Base-by-base conservation (phyloP, 2,329 filamentous ascomycete genomes). In the Diaporthe velutina region DNA sequence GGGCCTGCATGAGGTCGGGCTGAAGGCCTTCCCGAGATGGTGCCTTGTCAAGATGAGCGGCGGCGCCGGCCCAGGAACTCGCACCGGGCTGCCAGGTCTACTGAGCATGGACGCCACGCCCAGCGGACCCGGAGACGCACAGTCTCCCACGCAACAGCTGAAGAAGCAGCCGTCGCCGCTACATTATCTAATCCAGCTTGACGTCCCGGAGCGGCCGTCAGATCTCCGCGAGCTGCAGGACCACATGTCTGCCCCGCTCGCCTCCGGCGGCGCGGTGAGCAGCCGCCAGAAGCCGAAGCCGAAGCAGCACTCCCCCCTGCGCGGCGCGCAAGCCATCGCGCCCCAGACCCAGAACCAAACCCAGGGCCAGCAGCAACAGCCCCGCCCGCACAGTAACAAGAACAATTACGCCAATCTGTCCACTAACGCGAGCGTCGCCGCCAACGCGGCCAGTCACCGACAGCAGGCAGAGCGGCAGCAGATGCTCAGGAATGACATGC, bases 11-110 rank as follows among this genome's bases (percentile, higher is more conserved):
- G 81, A 83, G 71, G 83, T 88, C 30, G 87, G 87, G 0, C 82
- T 90, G 13, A 67, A 52, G 12, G 80, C 82, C 74, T 81, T 83
- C 67, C 88, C 88, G 1, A 75, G 75, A 1, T 90, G 88, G 88
- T 89, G 81, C 79, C 73, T 74, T 13, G 70, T 75, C 35, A 55
- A 72, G 55, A 52, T 76, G 64, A 48, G 40, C 17, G 54, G 33
- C 54, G 40, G 9, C 25, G 40, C 38, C 58, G 35, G 35, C 35
- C 5, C 5, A 5, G 35, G n/a, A n/a, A n/a, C n/a, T n/a, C n/a
- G 35, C 35, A 40, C 30, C 28, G 52, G 60, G 42, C 33, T 64
- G 10, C 70, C 70, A n/a, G 57, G 64, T 1, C 35, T 48, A 38
- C 19, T 48, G 22, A 45, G 17, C 50, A 64, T 67, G 17, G 30